Conservation (phyloP, 148 eudicot species). For the Vaccinium macrocarpon region DNA sequence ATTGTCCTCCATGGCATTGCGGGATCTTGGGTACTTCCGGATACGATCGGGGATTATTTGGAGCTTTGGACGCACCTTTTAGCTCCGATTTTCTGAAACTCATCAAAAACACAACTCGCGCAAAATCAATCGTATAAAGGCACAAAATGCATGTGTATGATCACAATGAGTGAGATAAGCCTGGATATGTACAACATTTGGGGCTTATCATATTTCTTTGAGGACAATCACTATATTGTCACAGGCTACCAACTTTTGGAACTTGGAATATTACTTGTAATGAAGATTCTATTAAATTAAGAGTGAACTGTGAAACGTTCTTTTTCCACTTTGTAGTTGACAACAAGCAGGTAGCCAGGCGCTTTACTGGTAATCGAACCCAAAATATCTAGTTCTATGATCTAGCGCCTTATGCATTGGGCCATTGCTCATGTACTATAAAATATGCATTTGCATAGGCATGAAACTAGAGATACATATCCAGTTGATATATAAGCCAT, state of each 20-base stretch:
- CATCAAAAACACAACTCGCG: too few relatives aligned
- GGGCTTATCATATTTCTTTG: too few relatives aligned
- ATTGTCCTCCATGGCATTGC: too few relatives aligned
- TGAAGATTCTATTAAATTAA: not conserved
- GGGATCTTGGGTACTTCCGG: too few relatives aligned
- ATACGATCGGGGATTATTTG: too few relatives aligned
- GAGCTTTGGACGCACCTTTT: too few relatives aligned
- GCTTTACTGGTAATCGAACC: not conserved
- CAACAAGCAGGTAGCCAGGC: not conserved
- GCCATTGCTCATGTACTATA: not conserved
- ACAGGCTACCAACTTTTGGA: not conserved
- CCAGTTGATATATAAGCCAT: not conserved
- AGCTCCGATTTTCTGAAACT: too few relatives aligned
- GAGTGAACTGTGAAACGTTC: not conserved
- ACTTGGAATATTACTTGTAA: not conserved
- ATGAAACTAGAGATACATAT: not conserved
- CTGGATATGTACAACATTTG: too few relatives aligned
- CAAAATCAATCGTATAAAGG: too few relatives aligned
- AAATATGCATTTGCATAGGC: not conserved
- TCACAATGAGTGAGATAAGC: too few relatives aligned
- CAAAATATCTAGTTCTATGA: not conserved
- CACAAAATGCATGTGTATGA: too few relatives aligned
- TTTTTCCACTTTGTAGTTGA: not conserved
- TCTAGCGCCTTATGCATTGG: not conserved
- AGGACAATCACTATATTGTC: not conserved